A percentile compares a stretch with the other conserved stretches of the same genome.
phyloP scores from a whole-genome alignment of 352 stramenopile genomes.

The Globisporangium irregulare region DNA sequence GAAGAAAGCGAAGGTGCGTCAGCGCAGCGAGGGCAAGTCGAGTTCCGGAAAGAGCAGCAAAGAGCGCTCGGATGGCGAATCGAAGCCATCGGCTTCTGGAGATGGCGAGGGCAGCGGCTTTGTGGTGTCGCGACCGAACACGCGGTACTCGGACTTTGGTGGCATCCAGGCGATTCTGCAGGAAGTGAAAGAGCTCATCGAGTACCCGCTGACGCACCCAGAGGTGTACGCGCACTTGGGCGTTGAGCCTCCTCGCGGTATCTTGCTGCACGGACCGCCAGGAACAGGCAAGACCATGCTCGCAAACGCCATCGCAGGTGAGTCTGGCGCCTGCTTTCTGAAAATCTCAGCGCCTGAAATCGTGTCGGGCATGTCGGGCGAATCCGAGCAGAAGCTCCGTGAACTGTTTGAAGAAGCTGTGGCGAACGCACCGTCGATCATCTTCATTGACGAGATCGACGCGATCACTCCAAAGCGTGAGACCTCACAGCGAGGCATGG shows the following conservation, averaged over 20 bases:
- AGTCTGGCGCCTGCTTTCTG: conserved; percentile 89
- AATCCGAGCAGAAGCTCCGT: conserved; percentile 85
- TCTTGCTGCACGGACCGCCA: conserved; percentile 90
- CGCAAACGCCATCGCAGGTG: conserved; percentile 91
- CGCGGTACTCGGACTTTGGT: conserved; percentile 86
- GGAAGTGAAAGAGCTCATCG: conserved; percentile 92
- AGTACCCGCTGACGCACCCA: conserved; percentile 93
- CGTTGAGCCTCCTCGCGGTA: conserved; percentile 89
- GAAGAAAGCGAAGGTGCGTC: conserved; percentile 75
- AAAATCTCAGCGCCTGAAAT: conserved; percentile 90
- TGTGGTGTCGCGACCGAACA: conserved; percentile 69
- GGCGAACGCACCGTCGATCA: conserved; percentile 93
- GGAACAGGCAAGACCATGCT: conserved; percentile 95
- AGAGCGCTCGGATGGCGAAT: conserved; percentile 12
- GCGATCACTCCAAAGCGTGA: conserved; percentile 95
- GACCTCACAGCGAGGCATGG: conserved; percentile 92
- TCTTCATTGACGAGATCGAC: conserved; percentile 99
- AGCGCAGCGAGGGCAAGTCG: conserved; percentile 27
- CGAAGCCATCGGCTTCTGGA: not conserved
- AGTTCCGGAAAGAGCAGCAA: conserved; percentile 14
- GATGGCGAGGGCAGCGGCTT: conserved; percentile 42
- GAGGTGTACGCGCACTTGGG: conserved; percentile 93
- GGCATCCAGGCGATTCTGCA: conserved; percentile 87
- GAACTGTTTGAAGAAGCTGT: conserved; percentile 96
- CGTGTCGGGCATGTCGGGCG: conserved; percentile 93